Evolutionary conservation across 169 alveolate genomes (phyloP).

Genomic region (Babesia ovata): DNA sequence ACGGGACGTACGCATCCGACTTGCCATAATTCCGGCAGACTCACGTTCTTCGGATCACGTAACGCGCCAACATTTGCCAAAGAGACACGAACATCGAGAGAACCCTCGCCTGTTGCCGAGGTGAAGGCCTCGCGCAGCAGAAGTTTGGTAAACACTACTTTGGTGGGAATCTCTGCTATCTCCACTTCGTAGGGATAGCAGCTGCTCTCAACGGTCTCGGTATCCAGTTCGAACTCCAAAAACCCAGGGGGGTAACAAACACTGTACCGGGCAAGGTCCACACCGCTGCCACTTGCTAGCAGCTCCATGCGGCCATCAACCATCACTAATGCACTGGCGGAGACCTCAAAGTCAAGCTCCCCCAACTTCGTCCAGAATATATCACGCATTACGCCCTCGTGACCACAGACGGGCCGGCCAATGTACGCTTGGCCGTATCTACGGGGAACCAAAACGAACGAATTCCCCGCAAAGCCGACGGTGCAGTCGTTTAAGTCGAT

Average conservation of each 20-base stretch:
- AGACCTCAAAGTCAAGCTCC: slow-evolving; percentile 7
- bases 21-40: slow-evolving; percentile 39
- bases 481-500: slow-evolving; percentile 20
- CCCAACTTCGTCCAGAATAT: slow-evolving; percentile 25
- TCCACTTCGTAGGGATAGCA: neutral
- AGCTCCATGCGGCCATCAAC: neutral
- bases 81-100: neutral
- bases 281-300: slow-evolving; percentile 44
- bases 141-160: neutral
- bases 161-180: slow-evolving; percentile 26
- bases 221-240: neutral
- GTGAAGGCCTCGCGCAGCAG: neutral
- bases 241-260: slow-evolving; percentile 1
- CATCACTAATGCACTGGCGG: neutral
- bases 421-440: slow-evolving; percentile 10
- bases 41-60: slow-evolving; percentile 32
- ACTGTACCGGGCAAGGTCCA: slow-evolving; percentile 4
- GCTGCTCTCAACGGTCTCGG: neutral
- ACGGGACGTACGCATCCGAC: slow-evolving; percentile 16
- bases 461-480: neutral
- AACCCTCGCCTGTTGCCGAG: neutral
- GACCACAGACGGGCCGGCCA: slow-evolving; percentile 11
- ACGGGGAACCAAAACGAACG: slow-evolving; percentile 18
- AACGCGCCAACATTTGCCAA: slow-evolving; percentile 17
- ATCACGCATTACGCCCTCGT: neutral